Evolutionary conservation across 441 rosid species (phyloP).

Genomic region (Syzygium syzygioides): DNA sequence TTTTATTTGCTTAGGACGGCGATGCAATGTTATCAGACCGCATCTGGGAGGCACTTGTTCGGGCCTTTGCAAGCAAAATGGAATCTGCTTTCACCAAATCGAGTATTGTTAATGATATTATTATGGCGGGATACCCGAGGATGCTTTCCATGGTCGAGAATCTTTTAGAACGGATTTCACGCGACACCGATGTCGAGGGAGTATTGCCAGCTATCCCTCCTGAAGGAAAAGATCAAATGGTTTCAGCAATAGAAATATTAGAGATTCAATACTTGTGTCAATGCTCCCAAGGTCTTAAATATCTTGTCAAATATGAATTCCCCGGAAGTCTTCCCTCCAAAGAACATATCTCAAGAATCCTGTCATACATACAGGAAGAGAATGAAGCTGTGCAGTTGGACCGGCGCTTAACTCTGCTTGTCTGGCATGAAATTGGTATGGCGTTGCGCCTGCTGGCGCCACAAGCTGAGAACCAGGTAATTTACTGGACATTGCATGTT

Average conservation of each 20-base stretch:
- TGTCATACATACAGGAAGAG: conserved; percentile 85
- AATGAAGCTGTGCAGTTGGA: conserved; percentile 88
- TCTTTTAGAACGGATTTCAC: conserved; percentile 78
- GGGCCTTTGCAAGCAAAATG: conserved; percentile 84
- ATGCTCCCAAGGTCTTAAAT: conserved; percentile 77
- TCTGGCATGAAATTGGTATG: conserved; percentile 80
- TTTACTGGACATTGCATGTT: background rate
- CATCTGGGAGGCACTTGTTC: conserved; percentile 95
- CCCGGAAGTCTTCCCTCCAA: conserved; percentile 85
- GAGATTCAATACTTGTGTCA: conserved; percentile 78
- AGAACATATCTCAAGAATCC: conserved; percentile 74
- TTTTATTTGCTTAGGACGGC: conserved; percentile 53
- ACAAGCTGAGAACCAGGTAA: conserved; percentile 96
- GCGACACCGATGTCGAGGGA: conserved; percentile 82
- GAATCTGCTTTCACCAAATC: conserved; percentile 94
- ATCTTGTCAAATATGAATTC: conserved; percentile 76
- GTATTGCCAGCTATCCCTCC: conserved; percentile 71
- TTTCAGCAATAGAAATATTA: conserved; percentile 72
- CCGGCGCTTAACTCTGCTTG: conserved; percentile 85
- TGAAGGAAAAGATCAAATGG: conserved; percentile 77
- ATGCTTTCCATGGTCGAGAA: conserved; percentile 78
- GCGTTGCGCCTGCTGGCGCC: conserved; percentile 69
- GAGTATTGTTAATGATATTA: conserved; percentile 92
- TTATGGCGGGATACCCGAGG: conserved; percentile 89
- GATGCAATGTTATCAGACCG: conserved; percentile 79